These are phyloP conservation scores for Maudiozyma barnettii DNA, from an alignment of 805 yeast genomes.

Conservation along the genomic window DNA sequence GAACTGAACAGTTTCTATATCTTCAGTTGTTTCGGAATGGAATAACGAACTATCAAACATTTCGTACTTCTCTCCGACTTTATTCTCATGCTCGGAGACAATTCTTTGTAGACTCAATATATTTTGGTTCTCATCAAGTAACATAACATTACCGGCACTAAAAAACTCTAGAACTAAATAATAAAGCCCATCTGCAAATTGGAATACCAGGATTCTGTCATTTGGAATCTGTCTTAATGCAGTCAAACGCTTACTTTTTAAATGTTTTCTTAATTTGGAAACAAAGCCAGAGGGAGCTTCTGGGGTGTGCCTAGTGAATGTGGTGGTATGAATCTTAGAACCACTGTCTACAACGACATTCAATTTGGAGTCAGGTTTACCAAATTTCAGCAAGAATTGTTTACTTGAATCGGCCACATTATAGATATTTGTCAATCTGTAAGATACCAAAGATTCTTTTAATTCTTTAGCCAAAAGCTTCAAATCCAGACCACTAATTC, in stretches of 20 bases:
- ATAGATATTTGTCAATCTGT: conserved; percentile 76
- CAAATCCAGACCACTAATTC: conserved; percentile 77
- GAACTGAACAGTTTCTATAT: conserved; percentile 8
- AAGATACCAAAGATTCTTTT: conserved; percentile 44
- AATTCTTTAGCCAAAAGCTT: conserved; percentile 64
- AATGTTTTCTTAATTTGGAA: conserved; percentile 73
- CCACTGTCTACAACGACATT: conserved; percentile 80
- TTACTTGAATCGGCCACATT: conserved; percentile 63
- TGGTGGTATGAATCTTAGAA: conserved; percentile 66
- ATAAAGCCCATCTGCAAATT: conserved; percentile 73
- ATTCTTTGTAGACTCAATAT: conserved; percentile 70
- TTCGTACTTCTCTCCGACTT: conserved; percentile 62
- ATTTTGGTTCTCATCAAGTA: conserved; percentile 58
- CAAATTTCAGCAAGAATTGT: conserved; percentile 71
- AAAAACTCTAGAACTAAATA: conserved; percentile 83
- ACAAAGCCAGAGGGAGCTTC: conserved; percentile 81
- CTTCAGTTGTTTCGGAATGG: conserved; percentile 8
- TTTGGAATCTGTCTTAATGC: conserved; percentile 62
- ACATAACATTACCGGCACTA: conserved; percentile 85
- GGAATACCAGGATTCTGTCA: conserved; percentile 75
- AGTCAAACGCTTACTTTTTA: conserved; percentile 70
- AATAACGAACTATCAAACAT: conserved; percentile 51
- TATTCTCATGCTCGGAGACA: conserved; percentile 63
- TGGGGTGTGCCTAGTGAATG: conserved; percentile 70
- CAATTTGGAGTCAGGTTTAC: conserved; percentile 72